Evolutionary conservation across 2,329 filamentous ascomycete species (phyloP).

Genomic region (Phymatotrichopsis omnivora): DNA sequence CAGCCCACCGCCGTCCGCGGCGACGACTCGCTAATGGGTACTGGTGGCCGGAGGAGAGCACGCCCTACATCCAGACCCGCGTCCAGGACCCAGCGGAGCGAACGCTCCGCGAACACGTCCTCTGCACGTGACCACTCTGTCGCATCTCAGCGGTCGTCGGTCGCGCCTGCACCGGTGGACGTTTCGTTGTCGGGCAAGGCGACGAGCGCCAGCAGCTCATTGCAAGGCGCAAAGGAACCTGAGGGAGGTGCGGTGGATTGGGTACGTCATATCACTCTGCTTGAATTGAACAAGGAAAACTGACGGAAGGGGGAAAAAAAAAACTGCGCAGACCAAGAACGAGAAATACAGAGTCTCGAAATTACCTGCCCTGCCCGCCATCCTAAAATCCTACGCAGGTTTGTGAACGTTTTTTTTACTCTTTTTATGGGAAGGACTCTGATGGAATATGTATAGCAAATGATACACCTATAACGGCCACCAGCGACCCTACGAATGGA

Average conservation of each 20-base stretch:
- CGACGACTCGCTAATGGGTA: no score
- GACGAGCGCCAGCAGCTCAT: constrained; percentile 12
- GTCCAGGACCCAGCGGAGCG: constrained; percentile 23
- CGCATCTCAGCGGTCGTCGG: constrained; percentile 14
- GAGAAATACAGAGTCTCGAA: constrained; percentile 31
- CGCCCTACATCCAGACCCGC: constrained; percentile 23
- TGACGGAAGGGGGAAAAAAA: background rate
- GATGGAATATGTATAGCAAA: constrained; percentile 18
- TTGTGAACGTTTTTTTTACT: constrained; percentile 1
- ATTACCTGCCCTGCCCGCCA: constrained; percentile 28
- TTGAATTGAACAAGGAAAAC: background rate
- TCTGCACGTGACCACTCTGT: constrained; percentile 14
- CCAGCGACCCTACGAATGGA: constrained; percentile 46
- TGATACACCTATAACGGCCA: constrained; percentile 33
- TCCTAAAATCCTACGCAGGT: constrained; percentile 28
- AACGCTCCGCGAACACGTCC: constrained; percentile 17
- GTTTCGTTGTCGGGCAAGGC: constrained; percentile 5
- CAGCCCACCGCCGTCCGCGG: constrained; percentile 15
- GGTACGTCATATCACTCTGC: constrained; percentile 11
- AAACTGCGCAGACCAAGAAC: constrained; percentile 29
- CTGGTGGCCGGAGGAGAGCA: constrained; percentile 18
- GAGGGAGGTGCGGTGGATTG: constrained; percentile 24
- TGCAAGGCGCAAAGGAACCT: constrained; percentile 21
- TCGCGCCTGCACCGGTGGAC: background rate
- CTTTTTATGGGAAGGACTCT: no score